Evolutionary conservation across 2,329 filamentous ascomycete genomes (phyloP), one percentile per base, ranked within the genome.

Genomic region (Colletotrichum salicis): DNA sequence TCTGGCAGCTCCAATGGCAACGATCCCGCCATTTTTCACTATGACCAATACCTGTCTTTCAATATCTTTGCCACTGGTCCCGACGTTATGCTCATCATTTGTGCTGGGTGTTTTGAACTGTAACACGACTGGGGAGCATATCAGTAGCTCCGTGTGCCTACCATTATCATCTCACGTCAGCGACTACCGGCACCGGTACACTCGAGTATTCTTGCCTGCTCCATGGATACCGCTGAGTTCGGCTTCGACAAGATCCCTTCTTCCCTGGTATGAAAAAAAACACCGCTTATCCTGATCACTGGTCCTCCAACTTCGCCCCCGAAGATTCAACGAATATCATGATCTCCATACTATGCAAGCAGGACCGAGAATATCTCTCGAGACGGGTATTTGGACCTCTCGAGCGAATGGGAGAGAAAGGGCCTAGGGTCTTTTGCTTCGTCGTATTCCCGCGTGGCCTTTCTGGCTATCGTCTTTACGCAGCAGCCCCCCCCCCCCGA

Each of bases 21-120:
- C n/a, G 4, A 19, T 64, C 3, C 66, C 66, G 10, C 60, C 54
- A 2, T 54, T 52, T 11, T 58, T 58, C 54, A 37, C 31, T 2
- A 54, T 69, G 19, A 69, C 60, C 5, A 64, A 69, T n/a, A 37
- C 60, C 13, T 60, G 66, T 1, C 54, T 69, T 4, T 58, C 13
- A 6, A 64, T 69, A 12, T 33, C 29, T n/a, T n/a, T 69, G 2
- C 66, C 66, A 4, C 41, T 64, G 0, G 37, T 69, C 27, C 29
- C 45, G 3, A 69, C 66, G 0, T 24, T 69, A 5, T 58, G 37
- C 0, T 37, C 66, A 4, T 13, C 29, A 5, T 58, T 69, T 7
- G 60, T 64, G 11, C 41, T 64, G 6, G 66, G 24, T 1, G 24
- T 64, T 10, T 29, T 58, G 11, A 69, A 12, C 10, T 64, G 59